Percentiles rank a stretch among this genome's conserved stretches.
Evolutionary conservation across 495 filamentous ascomycete genomes (phyloP).

Genomic region (Neohortaea acidophila): DNA sequence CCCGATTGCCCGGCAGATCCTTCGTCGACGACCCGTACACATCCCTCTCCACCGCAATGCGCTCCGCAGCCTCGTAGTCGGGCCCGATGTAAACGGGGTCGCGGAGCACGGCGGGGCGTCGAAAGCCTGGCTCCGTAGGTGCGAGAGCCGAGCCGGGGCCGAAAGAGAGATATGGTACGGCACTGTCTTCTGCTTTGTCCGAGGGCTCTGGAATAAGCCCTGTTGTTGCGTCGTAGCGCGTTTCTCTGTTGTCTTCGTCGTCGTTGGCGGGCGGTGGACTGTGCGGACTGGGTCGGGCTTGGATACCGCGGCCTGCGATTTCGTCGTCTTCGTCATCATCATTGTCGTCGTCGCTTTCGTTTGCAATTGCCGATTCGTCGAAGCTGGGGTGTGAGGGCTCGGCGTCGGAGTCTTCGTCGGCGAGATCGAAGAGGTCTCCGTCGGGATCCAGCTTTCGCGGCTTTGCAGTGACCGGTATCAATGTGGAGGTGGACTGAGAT

Average conservation of each 20-base stretch:
- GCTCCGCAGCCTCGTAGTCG: constrained; percentile 6
- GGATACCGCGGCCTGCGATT: no score
- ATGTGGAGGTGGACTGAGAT: background rate
- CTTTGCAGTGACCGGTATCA: background rate
- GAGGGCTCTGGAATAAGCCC: background rate
- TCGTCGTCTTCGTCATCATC: background rate
- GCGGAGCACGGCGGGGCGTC: constrained; percentile 6
- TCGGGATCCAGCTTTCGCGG: constrained; percentile 11
- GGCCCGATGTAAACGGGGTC: constrained; percentile 7
- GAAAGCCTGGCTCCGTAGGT: constrained; percentile 10
- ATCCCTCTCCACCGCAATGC: constrained; percentile 3
- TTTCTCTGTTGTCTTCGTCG: background rate
- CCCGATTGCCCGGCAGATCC: constrained; percentile 1
- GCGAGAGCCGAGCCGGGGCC: constrained; percentile 2
- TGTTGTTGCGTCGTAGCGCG: background rate
- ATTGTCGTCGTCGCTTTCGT: constrained; percentile 6
- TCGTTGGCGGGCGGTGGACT: no score
- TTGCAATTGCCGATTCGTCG: constrained; percentile 2
- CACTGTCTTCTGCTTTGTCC: background rate
- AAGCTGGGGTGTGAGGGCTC: background rate
- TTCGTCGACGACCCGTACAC: constrained; percentile 8
- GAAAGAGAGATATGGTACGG: background rate
- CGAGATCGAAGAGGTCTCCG: constrained; percentile 18
- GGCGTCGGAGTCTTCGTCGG: constrained; percentile 1
- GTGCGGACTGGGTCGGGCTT: no score